phyloP scores from a whole-genome alignment of 1,284 basidiomycete genomes.

The Rhizopogon parksii region DNA sequence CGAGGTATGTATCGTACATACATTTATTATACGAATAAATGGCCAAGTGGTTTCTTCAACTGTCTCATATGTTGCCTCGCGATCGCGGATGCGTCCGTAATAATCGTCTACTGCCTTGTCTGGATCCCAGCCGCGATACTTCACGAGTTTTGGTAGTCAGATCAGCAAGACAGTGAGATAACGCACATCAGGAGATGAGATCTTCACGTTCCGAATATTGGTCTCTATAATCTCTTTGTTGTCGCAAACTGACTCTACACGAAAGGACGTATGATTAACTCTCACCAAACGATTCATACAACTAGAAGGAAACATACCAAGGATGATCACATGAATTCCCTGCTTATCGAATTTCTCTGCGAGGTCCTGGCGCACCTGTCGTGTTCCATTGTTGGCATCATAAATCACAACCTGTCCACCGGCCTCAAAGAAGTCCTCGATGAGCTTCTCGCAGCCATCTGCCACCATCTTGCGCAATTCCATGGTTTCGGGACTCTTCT shows the following conservation, averaged over 20 bases:
- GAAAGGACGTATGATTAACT: slow-evolving; percentile 3
- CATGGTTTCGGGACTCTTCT: slow-evolving; percentile 75
- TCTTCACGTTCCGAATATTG: slow-evolving; percentile 96
- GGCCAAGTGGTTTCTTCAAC: slow-evolving; percentile 83
- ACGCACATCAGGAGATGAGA: slow-evolving; percentile 92
- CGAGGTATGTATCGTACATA: slow-evolving; percentile 20
- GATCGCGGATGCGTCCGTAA: slow-evolving; percentile 80
- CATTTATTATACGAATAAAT: slow-evolving; percentile 95
- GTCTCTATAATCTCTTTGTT: slow-evolving; percentile 88
- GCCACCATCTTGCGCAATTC: slow-evolving; percentile 69
- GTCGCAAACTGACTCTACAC: slow-evolving; percentile 76
- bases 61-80: slow-evolving; percentile 85
- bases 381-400: slow-evolving; percentile 95
- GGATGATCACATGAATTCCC: slow-evolving; percentile 87
- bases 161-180: not conserved
- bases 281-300: slow-evolving; percentile 1
- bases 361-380: slow-evolving; percentile 59
- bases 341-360: slow-evolving; percentile 80
- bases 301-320: slow-evolving; percentile 51
- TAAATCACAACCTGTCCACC: slow-evolving; percentile 97
- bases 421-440: slow-evolving; percentile 83
- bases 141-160: not conserved
- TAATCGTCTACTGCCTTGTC: slow-evolving; percentile 91
- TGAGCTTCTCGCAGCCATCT: slow-evolving; percentile 78
- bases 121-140: slow-evolving; percentile 92